Conservation (phyloP, 139 green algal genomes). For the Tetraselmis chui region DNA sequence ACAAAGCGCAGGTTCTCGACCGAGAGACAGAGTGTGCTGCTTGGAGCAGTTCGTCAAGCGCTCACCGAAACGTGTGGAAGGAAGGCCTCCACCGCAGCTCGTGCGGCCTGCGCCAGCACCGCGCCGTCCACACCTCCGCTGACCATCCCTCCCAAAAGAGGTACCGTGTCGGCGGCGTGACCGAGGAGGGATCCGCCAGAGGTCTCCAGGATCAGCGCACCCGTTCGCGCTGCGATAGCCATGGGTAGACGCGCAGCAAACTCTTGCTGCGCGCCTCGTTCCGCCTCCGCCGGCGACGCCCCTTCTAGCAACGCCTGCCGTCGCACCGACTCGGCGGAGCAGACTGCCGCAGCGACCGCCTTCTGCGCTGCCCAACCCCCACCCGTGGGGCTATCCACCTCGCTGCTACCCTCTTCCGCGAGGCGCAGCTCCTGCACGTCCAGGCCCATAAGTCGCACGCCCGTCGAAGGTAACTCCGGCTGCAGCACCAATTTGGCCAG, state of each 20-base stretch:
- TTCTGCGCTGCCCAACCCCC: background rate
- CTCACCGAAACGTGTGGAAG: background rate
- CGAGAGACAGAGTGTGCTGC: background rate
- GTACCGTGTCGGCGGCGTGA: background rate
- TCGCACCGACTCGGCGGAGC: background rate
- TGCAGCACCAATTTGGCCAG: background rate
- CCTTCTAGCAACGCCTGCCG: background rate
- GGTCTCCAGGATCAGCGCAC: background rate
- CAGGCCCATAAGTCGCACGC: background rate
- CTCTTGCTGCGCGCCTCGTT: background rate
- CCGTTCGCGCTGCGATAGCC: background rate
- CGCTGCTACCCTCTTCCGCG: too few species aligned
- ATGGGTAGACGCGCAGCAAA: background rate
- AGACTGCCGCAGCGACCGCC: background rate
- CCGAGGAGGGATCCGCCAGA: background rate
- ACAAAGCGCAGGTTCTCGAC: background rate
- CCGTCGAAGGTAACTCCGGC: background rate
- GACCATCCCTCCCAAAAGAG: background rate
- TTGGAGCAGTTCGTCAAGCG: background rate
- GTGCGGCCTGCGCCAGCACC: background rate
- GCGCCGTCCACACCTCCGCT: background rate
- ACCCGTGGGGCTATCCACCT: too few species aligned
- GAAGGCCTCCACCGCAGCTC: background rate
- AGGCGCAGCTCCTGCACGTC: too few species aligned
- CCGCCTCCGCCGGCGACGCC: background rate